Evolutionary conservation across 805 yeast genomes (phyloP).

Genomic region (Blastobotrys chiropterorum): DNA sequence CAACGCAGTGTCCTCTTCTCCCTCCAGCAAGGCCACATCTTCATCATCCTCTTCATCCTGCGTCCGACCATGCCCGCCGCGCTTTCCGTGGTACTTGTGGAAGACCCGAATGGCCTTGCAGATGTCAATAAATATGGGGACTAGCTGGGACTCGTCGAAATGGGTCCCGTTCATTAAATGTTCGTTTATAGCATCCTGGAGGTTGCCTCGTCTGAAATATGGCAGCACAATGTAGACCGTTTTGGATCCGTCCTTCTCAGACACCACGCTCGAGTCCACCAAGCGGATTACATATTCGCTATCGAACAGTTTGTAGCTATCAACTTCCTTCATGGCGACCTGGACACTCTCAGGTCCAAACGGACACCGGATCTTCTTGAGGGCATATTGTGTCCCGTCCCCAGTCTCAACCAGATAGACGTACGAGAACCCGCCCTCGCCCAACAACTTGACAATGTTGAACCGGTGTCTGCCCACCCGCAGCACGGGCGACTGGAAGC

Average conservation of each 20-base stretch:
- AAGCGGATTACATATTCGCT: constrained; percentile 58
- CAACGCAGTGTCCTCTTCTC: constrained; percentile 20
- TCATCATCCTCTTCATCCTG: constrained; percentile 17
- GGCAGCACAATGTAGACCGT: constrained; percentile 78
- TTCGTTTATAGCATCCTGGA: constrained; percentile 72
- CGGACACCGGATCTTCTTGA: constrained; percentile 83
- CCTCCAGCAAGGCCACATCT: constrained; percentile 23
- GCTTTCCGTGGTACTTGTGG: constrained; percentile 42
- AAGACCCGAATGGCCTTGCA: constrained; percentile 69
- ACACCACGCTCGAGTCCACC: constrained; percentile 64
- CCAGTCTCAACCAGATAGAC: constrained; percentile 65
- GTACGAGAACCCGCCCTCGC: constrained; percentile 87
- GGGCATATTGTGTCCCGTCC: constrained; percentile 51
- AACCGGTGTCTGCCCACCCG: constrained; percentile 56
- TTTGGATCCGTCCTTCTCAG: constrained; percentile 71
- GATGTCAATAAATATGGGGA: constrained; percentile 58
- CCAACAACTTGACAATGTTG: constrained; percentile 62
- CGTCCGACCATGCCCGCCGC: neutral
- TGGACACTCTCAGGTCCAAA: constrained; percentile 74
- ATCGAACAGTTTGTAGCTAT: constrained; percentile 63
- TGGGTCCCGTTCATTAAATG: constrained; percentile 49
- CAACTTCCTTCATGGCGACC: constrained; percentile 71
- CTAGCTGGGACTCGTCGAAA: constrained; percentile 58
- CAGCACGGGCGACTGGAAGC: constrained; percentile 47
- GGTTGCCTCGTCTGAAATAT: constrained; percentile 61